Conservation (phyloP, 2,329 filamentous ascomycete species). For the Fusarium foetens region DNA sequence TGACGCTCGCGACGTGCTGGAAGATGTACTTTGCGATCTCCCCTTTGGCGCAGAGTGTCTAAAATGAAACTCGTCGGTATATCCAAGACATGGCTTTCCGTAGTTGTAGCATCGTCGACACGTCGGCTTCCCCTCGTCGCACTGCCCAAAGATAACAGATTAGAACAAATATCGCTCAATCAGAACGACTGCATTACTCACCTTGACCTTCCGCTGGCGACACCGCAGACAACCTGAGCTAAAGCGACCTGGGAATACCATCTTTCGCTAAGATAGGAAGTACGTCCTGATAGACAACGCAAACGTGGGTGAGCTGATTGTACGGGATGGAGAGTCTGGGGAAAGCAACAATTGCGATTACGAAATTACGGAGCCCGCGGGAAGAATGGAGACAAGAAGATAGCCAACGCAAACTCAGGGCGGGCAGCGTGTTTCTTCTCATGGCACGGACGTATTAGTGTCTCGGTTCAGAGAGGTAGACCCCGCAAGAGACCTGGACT, state of each 20-base stretch:
- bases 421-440: background rate
- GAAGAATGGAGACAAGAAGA: background rate
- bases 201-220: slow-evolving; percentile 48
- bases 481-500: background rate
- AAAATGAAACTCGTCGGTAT: slow-evolving; percentile 51
- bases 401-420: background rate
- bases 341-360: slow-evolving; percentile 8
- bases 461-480: background rate
- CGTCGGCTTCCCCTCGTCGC: slow-evolving; percentile 48
- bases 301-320: background rate
- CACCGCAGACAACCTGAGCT: slow-evolving; percentile 46
- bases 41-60: slow-evolving; percentile 36
- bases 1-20: background rate
- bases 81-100: slow-evolving; percentile 48
- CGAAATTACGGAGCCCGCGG: background rate
- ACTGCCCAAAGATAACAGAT: slow-evolving; percentile 26
- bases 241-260: slow-evolving; percentile 48
- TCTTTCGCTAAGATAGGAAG: slow-evolving; percentile 8
- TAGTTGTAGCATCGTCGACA: slow-evolving; percentile 49
- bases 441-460: background rate
- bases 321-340: slow-evolving; percentile 6
- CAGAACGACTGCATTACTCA: slow-evolving; percentile 10
- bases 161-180: background rate
- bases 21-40: background rate
- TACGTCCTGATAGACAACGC: background rate